Base-by-base conservation (phyloP, 2,329 filamentous ascomycete genomes). In the Dactylellina leptospora region DNA sequence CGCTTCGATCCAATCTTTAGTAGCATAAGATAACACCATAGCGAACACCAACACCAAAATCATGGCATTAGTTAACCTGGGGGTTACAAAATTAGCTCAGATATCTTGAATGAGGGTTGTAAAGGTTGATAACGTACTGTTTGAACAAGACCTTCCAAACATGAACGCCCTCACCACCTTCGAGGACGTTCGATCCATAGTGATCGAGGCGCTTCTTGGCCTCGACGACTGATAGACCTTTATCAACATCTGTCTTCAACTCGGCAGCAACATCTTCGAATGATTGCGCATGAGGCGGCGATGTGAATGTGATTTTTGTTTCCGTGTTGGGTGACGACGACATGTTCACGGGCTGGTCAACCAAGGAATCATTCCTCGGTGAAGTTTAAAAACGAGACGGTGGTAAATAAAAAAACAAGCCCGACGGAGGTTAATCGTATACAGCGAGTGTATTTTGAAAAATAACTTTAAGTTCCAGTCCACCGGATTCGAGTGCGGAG, bases 111-210 rank as follows among this genome's bases (percentile, higher is more conserved):
- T 40, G 51, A 47, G 80, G 58, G 89, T 89, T 89, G n/a, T n/a
- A n/a, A n/a, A n/a, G n/a, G n/a, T n/a, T n/a, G n/a, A n/a, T n/a
- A 91, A 91, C 85, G 18, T 80, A 72, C 79, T 92, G 90, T 76
- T 88, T 88, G 89, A 81, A 51, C 91, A 81, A 47, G 92, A 90
- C 76, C 88, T 92, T 77, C 60, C 88, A 83, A 88, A 63, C 84
- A 77, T 85, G 85, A 50, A 93, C 87, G 27, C 85, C 85, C 27
- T 85, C 86, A 18, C 84, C 87, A 20, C 90, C 85, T 45, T 91
- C 86, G 23, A 93, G 83, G 77, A 91, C 88, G 80, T 92, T 92
- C 16, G 80, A 82, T 51, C 88, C 88, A 78, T 88, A 87, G 68
- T 85, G 82, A 22, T 83, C 79, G 62, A 87, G 84, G 23, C 88